Evolutionary conservation across 805 yeast genomes (phyloP).

Genomic region (Metschnikowia aberdeeniae): DNA sequence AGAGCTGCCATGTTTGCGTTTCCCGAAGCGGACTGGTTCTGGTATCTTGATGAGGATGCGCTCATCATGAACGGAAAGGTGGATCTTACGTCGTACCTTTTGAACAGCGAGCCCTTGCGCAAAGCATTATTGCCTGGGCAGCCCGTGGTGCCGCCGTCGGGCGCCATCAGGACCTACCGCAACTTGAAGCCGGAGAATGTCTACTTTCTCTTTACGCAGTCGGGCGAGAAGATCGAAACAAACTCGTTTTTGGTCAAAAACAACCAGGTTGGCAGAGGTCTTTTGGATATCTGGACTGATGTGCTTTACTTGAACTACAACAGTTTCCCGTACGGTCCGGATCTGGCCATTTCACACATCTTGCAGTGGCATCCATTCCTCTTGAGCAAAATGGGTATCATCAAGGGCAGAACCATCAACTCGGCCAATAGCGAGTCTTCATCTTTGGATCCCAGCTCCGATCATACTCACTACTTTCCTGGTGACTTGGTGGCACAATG

Average conservation of each 20-base stretch:
- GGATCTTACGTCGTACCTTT: conserved; percentile 55
- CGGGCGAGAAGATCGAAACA: conserved; percentile 57
- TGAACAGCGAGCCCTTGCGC: conserved; percentile 57
- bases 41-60: conserved; percentile 81
- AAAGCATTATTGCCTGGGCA: conserved; percentile 63
- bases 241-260: conserved; percentile 70
- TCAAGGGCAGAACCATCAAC: conserved; percentile 47
- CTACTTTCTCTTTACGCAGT: conserved; percentile 66
- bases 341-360: conserved; percentile 76
- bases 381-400: conserved; percentile 66
- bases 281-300: conserved; percentile 79
- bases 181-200: conserved; percentile 52
- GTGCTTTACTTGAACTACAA: conserved; percentile 62
- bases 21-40: conserved; percentile 85
- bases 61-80: conserved; percentile 68
- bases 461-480: conserved; percentile 46
- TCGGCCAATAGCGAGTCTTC: conserved; percentile 22
- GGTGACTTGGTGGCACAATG: conserved; percentile 71
- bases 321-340: conserved; percentile 56
- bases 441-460: conserved; percentile 24
- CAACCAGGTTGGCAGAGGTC: conserved; percentile 57
- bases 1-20: conserved; percentile 92
- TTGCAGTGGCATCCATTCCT: conserved; percentile 93
- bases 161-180: conserved; percentile 65
- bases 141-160: conserved; percentile 68